phyloP scores from a whole-genome alignment of 2,329 filamentous ascomycete genomes.

The Neofusicoccum ribis region DNA sequence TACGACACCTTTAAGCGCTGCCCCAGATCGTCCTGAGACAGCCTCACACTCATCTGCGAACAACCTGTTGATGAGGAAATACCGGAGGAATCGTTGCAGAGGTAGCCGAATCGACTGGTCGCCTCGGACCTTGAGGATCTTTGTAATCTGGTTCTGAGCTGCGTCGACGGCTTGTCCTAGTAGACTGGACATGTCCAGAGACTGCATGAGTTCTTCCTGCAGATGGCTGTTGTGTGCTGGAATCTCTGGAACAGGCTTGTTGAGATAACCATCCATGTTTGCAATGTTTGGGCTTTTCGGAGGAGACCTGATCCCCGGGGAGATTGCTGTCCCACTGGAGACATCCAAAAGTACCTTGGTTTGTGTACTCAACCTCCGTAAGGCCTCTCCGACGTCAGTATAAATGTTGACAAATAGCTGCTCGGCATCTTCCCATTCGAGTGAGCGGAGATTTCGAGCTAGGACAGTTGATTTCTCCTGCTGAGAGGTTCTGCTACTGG shows the following conservation, averaged over 20 bases:
- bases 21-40: constrained; percentile 76
- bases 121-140: constrained; percentile 73
- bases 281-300: constrained; percentile 48
- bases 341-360: constrained; percentile 95
- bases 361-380: constrained; percentile 83
- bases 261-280: constrained; percentile 44
- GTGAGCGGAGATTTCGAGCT: constrained; percentile 79
- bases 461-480: constrained; percentile 89
- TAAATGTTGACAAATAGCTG: constrained; percentile 80
- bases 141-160: constrained; percentile 71
- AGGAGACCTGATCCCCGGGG: constrained; percentile 49
- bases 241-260: constrained; percentile 22
- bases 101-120: constrained; percentile 71
- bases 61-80: constrained; percentile 78
- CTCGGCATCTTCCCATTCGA: constrained; percentile 84
- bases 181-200: constrained; percentile 74
- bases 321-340: constrained; percentile 68
- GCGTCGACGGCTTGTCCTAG: constrained; percentile 79
- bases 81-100: constrained; percentile 71
- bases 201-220: constrained; percentile 75
- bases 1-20: constrained; percentile 73
- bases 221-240: constrained; percentile 31
- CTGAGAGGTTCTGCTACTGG: constrained; percentile 68
- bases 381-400: constrained; percentile 79
- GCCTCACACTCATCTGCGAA: constrained; percentile 87